phyloP scores from a whole-genome alignment of 2,329 filamentous ascomycete species.

The Botrytis byssoidea region DNA sequence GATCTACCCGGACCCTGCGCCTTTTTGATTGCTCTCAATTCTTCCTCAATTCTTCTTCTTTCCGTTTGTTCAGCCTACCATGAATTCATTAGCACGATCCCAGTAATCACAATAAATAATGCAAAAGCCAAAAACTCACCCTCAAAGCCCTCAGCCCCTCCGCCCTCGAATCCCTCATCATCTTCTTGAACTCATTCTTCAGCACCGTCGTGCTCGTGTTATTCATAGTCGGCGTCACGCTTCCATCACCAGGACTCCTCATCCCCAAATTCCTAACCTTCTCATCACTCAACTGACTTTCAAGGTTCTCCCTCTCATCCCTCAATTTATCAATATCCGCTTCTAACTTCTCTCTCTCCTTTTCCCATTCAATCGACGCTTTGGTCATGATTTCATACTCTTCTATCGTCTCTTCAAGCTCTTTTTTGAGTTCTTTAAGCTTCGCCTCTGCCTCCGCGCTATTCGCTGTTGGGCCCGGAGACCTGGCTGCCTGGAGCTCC shows the following conservation, averaged over 20 bases:
- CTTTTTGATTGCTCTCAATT: conserved; percentile 52
- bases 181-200: conserved; percentile 75
- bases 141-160: conserved; percentile 64
- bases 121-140: conserved; percentile 47
- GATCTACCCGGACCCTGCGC: conserved; percentile 40
- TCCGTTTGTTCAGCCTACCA: conserved; percentile 69
- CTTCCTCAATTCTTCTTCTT: conserved; percentile 62
- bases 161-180: conserved; percentile 70
- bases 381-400: conserved; percentile 72
- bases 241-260: conserved; percentile 49
- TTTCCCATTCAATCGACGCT: conserved; percentile 68
- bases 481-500: not conserved
- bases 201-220: conserved; percentile 65
- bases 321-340: conserved; percentile 60
- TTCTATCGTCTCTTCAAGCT: conserved; percentile 64
- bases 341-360: conserved; percentile 65
- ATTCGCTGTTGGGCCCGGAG: conserved; percentile 14
- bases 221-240: conserved; percentile 28
- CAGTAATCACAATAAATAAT: too few relatives aligned
- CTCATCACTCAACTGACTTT: conserved; percentile 65
- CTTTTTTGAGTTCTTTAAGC: conserved; percentile 57
- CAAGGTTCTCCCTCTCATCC: conserved; percentile 61
- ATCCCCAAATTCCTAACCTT: conserved; percentile 64
- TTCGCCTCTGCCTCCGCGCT: conserved; percentile 37
- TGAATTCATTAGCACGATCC: conserved; percentile 17